Base-by-base conservation (phyloP, 164 flowering plant species). In the Saururus chinensis region DNA sequence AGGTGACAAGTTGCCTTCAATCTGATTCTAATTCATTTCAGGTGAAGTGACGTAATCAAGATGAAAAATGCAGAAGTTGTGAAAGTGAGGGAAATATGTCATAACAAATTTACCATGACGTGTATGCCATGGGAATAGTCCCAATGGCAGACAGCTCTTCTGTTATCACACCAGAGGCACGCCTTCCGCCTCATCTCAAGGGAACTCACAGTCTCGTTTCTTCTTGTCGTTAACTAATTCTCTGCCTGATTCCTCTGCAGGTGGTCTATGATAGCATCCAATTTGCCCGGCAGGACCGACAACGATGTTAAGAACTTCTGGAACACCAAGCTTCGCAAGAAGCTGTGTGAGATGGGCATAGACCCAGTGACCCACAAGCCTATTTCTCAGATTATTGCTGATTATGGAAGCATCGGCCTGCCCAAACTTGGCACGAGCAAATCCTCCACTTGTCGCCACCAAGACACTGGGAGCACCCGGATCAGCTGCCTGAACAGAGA, bases 231-330 rank as follows among this genome's bases (percentile, higher is more conserved):
- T 14, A 42, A 10, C 17, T 4, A 42, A 14, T 42, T 10, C 12
- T 14, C 12, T 14, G 49, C 17, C 12, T 42, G 49, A 42, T 42
- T 14, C 9, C 49, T 16, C 3, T 12, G 70, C 61, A 85, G 91
- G 76, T 85, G 91, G 91, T 85, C 91, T 5, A 81, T 83, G 1
- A 85, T 85, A 59, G 87, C 91, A 19, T 80, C 83, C 59, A 81
- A 81, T 16, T 70, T 85, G 66, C 88, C 91, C 0, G 91, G 91
- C 53, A 69, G 91, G 53, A 85, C 91, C 0, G 91, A 85, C 56
- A 85, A 85, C 19, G 91, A 85, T 56, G 81, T 85, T 68, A 85
- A 85, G 81, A 85, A 85, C 60, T 83, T 76, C 61, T 85, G 91
- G 91, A 85, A 85, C 76, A 85, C 91, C 53, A 84, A 83, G 60